Percentiles rank a stretch among this genome's conserved stretches.
phyloP scores from a whole-genome alignment of 148 eudicot genomes.

The Drosera capensis region DNA sequence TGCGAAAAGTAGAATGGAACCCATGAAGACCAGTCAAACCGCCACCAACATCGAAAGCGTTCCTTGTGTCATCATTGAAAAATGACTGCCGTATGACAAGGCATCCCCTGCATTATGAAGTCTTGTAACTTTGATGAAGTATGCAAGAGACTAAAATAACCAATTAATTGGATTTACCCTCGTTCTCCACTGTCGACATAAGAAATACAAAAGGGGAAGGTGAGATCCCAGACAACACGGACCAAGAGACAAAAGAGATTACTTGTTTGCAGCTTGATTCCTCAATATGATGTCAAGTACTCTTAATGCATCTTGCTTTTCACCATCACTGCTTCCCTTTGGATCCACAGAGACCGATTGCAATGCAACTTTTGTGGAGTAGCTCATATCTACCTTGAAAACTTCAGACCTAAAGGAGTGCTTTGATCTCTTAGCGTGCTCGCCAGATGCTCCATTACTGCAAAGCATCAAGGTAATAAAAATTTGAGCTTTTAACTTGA shows the following conservation, averaged over 20 bases:
- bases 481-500: neutral
- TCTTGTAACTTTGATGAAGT: conserved; percentile 2
- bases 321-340: conserved; percentile 28
- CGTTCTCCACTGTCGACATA: neutral
- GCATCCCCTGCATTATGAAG: conserved; percentile 51
- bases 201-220: neutral
- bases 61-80: conserved; percentile 60
- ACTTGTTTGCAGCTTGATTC: conserved; percentile 58
- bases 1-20: conserved; percentile 65
- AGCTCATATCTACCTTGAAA: conserved; percentile 49
- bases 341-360: conserved; percentile 21
- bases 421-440: conserved; percentile 44
- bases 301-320: conserved; percentile 38
- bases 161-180: neutral
- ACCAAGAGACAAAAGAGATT: conserved; percentile 1
- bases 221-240: conserved; percentile 3
- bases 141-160: neutral
- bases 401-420: conserved; percentile 30
- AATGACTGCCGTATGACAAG: conserved; percentile 74
- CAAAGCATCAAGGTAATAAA: conserved; percentile 6
- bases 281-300: conserved; percentile 56
- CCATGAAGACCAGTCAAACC: conserved; percentile 63
- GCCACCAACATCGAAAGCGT: conserved; percentile 52
- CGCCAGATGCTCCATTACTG: conserved; percentile 24
- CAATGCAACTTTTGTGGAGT: conserved; percentile 37